Percentiles rank a stretch among this genome's conserved stretches.
phyloP scores from a whole-genome alignment of 2,329 filamentous ascomycete genomes.

The Leptodontidium sp. region DNA sequence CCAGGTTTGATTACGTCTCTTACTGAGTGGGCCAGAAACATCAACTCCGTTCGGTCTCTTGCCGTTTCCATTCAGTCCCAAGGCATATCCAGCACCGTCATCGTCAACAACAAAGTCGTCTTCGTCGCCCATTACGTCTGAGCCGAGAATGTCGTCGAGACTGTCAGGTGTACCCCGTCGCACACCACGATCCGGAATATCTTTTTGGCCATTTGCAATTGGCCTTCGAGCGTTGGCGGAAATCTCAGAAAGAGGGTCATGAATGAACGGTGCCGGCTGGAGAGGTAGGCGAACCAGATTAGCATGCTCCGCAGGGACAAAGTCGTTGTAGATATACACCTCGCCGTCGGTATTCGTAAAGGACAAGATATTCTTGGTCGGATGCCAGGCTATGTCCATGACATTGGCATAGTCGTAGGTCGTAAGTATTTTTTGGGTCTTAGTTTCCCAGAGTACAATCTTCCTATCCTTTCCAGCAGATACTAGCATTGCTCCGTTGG shows the following conservation, averaged over 20 bases:
- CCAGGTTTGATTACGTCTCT: slow-evolving; percentile 44
- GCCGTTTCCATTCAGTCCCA: slow-evolving; percentile 66
- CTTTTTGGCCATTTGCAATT: slow-evolving; percentile 61
- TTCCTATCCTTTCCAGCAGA: slow-evolving; percentile 73
- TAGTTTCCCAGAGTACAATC: slow-evolving; percentile 86
- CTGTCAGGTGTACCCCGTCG: slow-evolving; percentile 76
- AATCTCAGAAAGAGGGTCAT: slow-evolving; percentile 77
- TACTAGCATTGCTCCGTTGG: slow-evolving; percentile 88
- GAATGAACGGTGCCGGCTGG: slow-evolving; percentile 86
- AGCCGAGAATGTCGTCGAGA: slow-evolving; percentile 81
- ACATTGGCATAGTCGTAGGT: slow-evolving; percentile 84
- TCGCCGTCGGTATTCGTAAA: slow-evolving; percentile 95
- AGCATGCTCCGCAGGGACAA: slow-evolving; percentile 66
- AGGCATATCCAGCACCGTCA: slow-evolving; percentile 88
- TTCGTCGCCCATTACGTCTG: slow-evolving; percentile 59
- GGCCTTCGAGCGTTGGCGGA: slow-evolving; percentile 69
- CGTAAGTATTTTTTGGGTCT: slow-evolving; percentile 82
- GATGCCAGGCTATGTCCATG: slow-evolving; percentile 89
- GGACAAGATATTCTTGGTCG: slow-evolving; percentile 84
- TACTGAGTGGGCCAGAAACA: slow-evolving; percentile 53
- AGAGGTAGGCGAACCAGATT: slow-evolving; percentile 63
- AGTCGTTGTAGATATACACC: slow-evolving; percentile 85
- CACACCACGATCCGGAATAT: slow-evolving; percentile 57
- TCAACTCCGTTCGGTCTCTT: slow-evolving; percentile 64
- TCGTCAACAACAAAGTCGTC: slow-evolving; percentile 93